These are phyloP conservation scores for Byssothecium circinans DNA, from an alignment of 2,329 filamentous ascomycete species.

Conservation along the genomic window DNA sequence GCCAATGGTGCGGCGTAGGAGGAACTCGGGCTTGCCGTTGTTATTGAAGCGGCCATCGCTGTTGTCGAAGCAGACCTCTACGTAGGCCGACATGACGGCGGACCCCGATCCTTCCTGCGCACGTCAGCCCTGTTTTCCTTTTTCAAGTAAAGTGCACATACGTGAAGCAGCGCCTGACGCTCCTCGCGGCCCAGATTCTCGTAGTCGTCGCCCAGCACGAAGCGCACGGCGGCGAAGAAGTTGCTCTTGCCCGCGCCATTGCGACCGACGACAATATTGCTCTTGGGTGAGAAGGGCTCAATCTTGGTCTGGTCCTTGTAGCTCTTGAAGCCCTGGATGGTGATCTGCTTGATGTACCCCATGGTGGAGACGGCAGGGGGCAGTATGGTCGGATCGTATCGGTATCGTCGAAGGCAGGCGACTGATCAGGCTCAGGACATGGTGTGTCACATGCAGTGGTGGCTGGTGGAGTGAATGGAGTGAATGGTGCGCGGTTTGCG, in stretches of 20 bases:
- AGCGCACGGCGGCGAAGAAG: conserved; percentile 98
- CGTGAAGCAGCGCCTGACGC: conserved; percentile 89
- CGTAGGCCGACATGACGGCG: conserved; percentile 98
- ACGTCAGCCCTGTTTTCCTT: conserved; percentile 28
- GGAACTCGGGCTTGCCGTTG: conserved; percentile 86
- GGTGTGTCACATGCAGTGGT: too few species aligned
- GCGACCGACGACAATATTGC: conserved; percentile 97
- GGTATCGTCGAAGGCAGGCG: background rate
- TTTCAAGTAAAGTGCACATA: conserved; percentile 43
- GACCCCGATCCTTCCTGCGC: conserved; percentile 85
- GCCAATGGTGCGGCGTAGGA: conserved; percentile 90
- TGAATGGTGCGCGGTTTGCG: background rate
- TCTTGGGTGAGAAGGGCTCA: conserved; percentile 95
- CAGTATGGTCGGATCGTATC: background rate
- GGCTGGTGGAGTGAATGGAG: too few species aligned
- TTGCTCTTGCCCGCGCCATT: conserved; percentile 99
- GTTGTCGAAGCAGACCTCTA: conserved; percentile 99
- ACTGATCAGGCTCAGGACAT: conserved; percentile 4
- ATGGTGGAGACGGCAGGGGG: conserved; percentile 18
- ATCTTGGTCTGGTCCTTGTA: conserved; percentile 99
- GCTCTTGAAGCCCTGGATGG: conserved; percentile 99
- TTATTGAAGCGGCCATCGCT: conserved; percentile 93
- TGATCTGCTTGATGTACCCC: conserved; percentile 96
- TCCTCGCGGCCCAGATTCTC: conserved; percentile 95
- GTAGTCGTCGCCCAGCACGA: conserved; percentile 97